Evolutionary conservation across 345 rosid genomes (phyloP).

Genomic region (Rhodamnia argentea): DNA sequence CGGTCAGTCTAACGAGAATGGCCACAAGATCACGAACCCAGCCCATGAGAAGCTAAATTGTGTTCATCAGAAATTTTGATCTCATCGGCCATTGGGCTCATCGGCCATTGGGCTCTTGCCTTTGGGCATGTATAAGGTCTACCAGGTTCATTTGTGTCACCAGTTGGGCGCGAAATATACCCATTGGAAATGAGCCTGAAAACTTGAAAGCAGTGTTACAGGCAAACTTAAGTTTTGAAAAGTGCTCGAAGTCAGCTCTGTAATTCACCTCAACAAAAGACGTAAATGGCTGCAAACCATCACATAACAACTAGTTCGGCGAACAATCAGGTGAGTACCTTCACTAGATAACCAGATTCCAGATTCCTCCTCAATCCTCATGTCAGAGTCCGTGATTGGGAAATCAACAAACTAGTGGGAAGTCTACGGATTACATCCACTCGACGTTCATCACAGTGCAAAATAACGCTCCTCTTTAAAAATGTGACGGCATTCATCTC

Average conservation of each 20-base stretch:
- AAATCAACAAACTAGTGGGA: background rate
- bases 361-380: background rate
- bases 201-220: background rate
- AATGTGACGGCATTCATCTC: background rate
- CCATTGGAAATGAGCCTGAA: background rate
- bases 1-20: background rate
- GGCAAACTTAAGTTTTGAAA: background rate
- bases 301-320: background rate
- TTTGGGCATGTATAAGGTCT: background rate
- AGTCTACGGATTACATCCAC: background rate
- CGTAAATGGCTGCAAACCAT: background rate
- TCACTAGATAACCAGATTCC: background rate
- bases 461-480: background rate
- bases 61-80: background rate
- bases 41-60: background rate
- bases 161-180: background rate
- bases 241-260: background rate
- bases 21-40: background rate
- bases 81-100: background rate
- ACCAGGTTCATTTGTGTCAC: background rate
- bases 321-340: background rate
- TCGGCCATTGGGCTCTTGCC: background rate
- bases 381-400: background rate
- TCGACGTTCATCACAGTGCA: background rate
- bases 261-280: background rate